Conservation (phyloP, 2,329 filamentous ascomycete genomes). For the Bipolaris cookei region DNA sequence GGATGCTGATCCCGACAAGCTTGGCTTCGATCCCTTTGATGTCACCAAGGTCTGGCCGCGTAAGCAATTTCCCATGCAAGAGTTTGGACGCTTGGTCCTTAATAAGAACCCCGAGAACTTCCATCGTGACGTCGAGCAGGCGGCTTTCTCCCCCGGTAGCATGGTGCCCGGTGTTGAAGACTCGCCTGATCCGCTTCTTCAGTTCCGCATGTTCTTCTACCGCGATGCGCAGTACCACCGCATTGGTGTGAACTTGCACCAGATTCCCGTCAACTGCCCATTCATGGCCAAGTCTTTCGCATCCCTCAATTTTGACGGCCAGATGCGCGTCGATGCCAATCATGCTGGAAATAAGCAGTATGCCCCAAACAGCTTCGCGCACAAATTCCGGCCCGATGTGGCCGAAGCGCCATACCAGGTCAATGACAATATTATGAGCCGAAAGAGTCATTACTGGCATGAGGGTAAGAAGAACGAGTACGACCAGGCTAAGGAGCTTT, state of each 20-base stretch:
- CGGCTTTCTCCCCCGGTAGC: conserved; percentile 56
- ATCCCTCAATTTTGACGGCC: conserved; percentile 59
- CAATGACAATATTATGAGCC: conserved; percentile 57
- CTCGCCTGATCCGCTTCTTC: conserved; percentile 30
- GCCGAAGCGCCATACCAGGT: conserved; percentile 60
- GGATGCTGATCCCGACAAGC: conserved; percentile 55
- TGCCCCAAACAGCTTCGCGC: conserved; percentile 58
- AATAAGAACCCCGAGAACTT: conserved; percentile 63
- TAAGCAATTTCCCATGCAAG: conserved; percentile 56
- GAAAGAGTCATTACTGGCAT: conserved; percentile 62
- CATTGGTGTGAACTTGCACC: conserved; percentile 60
- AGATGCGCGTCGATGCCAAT: conserved; percentile 57
- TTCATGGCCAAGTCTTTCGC: conserved; percentile 58
- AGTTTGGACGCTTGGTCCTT: conserved; percentile 58
- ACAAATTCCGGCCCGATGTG: conserved; percentile 60
- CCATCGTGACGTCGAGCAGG: conserved; percentile 50
- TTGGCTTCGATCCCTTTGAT: conserved; percentile 62
- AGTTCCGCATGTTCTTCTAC: conserved; percentile 37
- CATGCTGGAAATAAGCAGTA: conserved; percentile 59
- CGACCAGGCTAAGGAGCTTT: conserved; percentile 59
- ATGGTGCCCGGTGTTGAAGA: conserved; percentile 61
- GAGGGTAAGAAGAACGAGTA: conserved; percentile 62
- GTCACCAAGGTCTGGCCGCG: conserved; percentile 62
- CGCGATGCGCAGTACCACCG: conserved; percentile 60
- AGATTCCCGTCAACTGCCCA: conserved; percentile 55